Percentiles rank a stretch among this genome's conserved stretches.
These are phyloP conservation scores for Metrosideros polymorpha DNA, from an alignment of 441 rosid species.

Conservation along the genomic window DNA sequence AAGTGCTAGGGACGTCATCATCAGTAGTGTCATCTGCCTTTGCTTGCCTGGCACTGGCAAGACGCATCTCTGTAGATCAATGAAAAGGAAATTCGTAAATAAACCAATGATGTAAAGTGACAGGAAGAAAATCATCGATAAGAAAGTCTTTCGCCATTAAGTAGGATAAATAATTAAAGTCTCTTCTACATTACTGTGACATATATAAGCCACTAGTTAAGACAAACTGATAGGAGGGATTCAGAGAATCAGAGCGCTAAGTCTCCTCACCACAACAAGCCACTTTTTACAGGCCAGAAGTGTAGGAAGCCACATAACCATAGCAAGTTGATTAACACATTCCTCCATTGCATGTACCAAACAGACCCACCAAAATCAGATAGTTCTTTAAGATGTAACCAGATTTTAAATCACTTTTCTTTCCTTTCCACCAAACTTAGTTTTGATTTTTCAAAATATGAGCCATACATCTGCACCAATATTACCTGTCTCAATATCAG, in stretches of 20 bases:
- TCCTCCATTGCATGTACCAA: not conserved
- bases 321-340: not conserved
- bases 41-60: slow-evolving; percentile 64
- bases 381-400: not conserved
- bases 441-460: not conserved
- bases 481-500: slow-evolving; percentile 90
- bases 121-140: not conserved
- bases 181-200: not conserved
- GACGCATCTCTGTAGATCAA: slow-evolving; percentile 55
- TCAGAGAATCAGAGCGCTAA: not conserved
- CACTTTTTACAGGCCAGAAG: not conserved
- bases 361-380: not conserved
- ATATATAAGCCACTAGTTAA: not conserved
- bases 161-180: not conserved
- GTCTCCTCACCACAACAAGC: not conserved
- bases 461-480: not conserved
- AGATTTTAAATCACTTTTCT: not conserved
- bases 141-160: not conserved
- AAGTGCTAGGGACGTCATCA: slow-evolving; percentile 69
- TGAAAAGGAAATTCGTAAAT: not conserved
- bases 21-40: slow-evolving; percentile 52
- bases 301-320: not conserved
- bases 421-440: not conserved
- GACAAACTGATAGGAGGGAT: not conserved
- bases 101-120: not conserved